Evolutionary conservation across 2,329 filamentous ascomycete species (phyloP), one percentile per base, ranked within the genome.

Genomic region (Parascedosporium putredinis): DNA sequence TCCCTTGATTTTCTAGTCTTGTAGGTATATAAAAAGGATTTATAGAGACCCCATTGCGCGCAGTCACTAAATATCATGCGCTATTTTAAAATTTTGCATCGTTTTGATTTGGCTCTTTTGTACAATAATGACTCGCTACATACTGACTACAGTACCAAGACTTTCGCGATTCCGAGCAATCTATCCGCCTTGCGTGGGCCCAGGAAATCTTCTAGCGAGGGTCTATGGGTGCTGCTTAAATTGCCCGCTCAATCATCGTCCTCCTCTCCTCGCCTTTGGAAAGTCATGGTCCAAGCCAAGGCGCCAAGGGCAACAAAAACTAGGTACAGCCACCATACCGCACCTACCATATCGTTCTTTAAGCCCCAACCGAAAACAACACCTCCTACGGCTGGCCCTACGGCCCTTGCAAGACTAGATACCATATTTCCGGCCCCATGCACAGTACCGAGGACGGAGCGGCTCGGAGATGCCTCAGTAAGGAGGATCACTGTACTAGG

Each of bases 401-500:
- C 54, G 3, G 61, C 59, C 43, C 59, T 57, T 1, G 59, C 56
- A 45, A 62, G 50, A 42, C 55, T 61, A 4, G 56, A 54, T 34
- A 62, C 38, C 50, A 57, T 59, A 14, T 57, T 58, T 1, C 58
- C 60, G 1, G 64, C 58, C 1, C 66, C 66, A 27, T 68, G 64
- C 6, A 70, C 59, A 2, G 64, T 68, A 4, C 66, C 66, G 14
- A 68, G 54, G 6, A 67, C 63, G 2, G 52, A 57, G 51, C 59
- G 60, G 10, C 57, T 52, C n/a, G 67, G 64, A 8, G 66, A 62
- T 2, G 64, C 56, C 51, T 68, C 64, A 0, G 64, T 68, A 8
- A 70, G 54, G 20, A 70, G 53, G 14, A 68, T 66, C 2, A 68
- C 65, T 0, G 64, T 67, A 36, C 65, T 67, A 2, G 67, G 67